Base-by-base conservation (phyloP, 2,329 filamentous ascomycete genomes). In the Acrocalymma vagum region DNA sequence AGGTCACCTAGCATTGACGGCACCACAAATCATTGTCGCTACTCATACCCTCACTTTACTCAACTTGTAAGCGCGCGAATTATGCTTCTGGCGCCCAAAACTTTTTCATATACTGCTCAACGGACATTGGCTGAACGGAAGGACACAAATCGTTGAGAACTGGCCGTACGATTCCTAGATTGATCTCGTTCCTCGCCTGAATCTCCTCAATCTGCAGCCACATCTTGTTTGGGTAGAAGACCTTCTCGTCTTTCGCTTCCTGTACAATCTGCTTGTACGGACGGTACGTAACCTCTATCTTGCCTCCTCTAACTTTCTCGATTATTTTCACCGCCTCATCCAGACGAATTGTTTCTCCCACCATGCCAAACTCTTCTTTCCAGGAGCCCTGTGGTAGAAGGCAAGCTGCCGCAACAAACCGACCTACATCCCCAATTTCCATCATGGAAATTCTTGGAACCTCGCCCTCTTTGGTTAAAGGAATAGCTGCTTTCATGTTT, bases 401-500 rank as follows among this genome's bases (percentile, higher is more conserved):
- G 32, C 65, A 50, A n/a, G 55, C 56, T 9, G 62, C 62, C 9
- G 56, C 62, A 16, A 67, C 48, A 45, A 65, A 65, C 13, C 41
- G 26, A 8, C 63, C 62, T 25, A 62, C 45, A 47, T 69, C 65
- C 8, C 55, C 40, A 25, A 69, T 56, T 34, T 63, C 53, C 16
- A 61, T 70, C 52, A 67, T 35, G 8, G 51, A 63, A 7, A 67
- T 23, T 7, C 30, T 26, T 4, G 64, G 63, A 10, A 48, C 45
- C 13, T 16, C 20, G 4, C 53, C 63, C 27, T 53, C 42, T 11
- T 38, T 35, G 16, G 18, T 43, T 13, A 62, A 31, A 11, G 63
- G 63, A 20, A 66, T 39, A 28, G 55, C 52, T 9, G 61, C 55
- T 38, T 46, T 60, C 25, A 44, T 38, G 6, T 29, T 9, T 29